Evolutionary conservation across 345 rosid species (phyloP), one percentile per base, ranked within the genome.

Genomic region (Murraya koenigii): DNA sequence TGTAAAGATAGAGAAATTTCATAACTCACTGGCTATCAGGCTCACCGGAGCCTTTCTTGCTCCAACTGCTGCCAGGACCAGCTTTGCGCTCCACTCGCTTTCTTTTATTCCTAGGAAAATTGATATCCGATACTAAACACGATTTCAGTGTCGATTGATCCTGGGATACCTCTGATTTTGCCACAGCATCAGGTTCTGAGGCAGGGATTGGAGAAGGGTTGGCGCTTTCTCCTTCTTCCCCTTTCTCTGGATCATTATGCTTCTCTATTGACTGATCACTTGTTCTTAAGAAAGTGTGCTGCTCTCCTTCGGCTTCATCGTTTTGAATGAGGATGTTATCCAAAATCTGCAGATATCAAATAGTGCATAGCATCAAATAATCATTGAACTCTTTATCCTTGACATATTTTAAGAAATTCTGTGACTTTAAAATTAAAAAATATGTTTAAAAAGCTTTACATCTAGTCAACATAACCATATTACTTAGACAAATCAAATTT

Each of bases 71-170:
- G 74, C 80, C 87, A 2, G 90, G 80, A 80, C 94, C 88, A 52
- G 91, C 91, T 85, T 87, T 94, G 61, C 97, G 89, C 47, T 94
- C 98, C 39, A 90, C 98, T 80, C 99, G 88, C 76, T 90, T 94
- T 80, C 98, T 90, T 80, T 96, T 96, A 87, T 88, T 94, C 81
- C 82, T 87, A 0, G 97, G 97, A 77, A 94, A 81, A 74, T 87
- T 82, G 77, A 90, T 70, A 62, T 94, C 97, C 5, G 94, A 80
- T 49, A 92, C 93, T 74, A 96, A 85, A 84, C 91, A 90, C 69
- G 97, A 87, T 80, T 88, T 84, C 25, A 92, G 89, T 81, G 84
- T 84, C 20, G 91, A 83, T 35, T 86, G 86, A 59, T 69, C 87
- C 74, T 77, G 82, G 75, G 83, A 19, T 44, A 58, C 64, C 1